A percentile compares a stretch with the other conserved stretches of the same genome.
Conservation (phyloP, 768 basidiomycete species). For the Sporobolomyces phaffii region DNA sequence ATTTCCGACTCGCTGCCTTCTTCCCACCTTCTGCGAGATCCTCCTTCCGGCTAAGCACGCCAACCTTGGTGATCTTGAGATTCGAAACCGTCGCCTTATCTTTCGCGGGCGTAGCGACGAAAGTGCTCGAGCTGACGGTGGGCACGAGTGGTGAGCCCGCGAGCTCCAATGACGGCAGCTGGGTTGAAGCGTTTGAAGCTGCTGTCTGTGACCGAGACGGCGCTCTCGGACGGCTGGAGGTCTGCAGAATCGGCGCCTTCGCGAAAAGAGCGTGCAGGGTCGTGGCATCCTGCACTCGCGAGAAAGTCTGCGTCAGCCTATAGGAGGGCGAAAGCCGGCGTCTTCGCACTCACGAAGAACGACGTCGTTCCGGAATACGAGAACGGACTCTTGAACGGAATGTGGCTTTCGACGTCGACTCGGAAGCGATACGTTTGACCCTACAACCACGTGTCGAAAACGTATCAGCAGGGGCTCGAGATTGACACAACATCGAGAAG, state of each 20-base stretch:
- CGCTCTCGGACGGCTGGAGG: constrained; percentile 25
- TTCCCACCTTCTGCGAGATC: constrained; percentile 70
- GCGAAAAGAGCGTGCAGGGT: constrained; percentile 44
- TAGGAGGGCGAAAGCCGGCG: not conserved
- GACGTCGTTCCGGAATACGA: constrained; percentile 46
- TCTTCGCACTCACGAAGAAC: constrained; percentile 43
- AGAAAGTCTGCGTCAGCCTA: not conserved
- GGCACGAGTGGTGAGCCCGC: constrained; percentile 26
- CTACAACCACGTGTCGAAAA: not conserved
- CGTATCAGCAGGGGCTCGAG: not conserved
- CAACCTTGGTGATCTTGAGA: constrained; percentile 72
- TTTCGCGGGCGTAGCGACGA: constrained; percentile 8
- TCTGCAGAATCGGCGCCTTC: constrained; percentile 42
- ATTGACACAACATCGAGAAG: no score
- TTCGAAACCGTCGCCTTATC: constrained; percentile 36
- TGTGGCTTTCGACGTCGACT: constrained; percentile 42
- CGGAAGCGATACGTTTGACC: constrained; percentile 23
- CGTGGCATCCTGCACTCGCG: constrained; percentile 43
- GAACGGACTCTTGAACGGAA: constrained; percentile 46
- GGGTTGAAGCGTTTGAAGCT: not conserved
- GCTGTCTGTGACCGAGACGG: constrained; percentile 1
- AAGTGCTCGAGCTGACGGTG: constrained; percentile 25
- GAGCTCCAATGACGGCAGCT: not conserved
- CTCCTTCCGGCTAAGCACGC: constrained; percentile 69
- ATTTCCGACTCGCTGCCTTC: constrained; percentile 71